Conservation (phyloP, 306 rosid genomes). For the Pyrus betulifolia region DNA sequence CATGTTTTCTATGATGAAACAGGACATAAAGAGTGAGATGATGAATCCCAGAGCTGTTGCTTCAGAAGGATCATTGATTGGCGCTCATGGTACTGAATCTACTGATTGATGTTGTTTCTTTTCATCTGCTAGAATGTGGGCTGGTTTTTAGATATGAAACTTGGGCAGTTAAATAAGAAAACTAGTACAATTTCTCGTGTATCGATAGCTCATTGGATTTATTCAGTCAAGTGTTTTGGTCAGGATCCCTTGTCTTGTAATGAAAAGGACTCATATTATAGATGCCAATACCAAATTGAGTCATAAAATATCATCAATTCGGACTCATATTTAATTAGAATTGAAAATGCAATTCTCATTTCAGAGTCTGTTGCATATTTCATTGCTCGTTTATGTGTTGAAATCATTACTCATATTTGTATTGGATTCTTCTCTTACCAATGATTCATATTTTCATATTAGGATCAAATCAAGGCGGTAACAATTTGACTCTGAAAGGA, state of each 20-base stretch:
- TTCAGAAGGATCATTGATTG: conserved; percentile 39
- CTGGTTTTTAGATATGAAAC: not conserved
- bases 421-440: not conserved
- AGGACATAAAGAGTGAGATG: conserved; percentile 46
- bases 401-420: not conserved
- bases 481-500: conserved; percentile 59
- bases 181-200: not conserved
- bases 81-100: conserved; percentile 34
- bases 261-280: no score
- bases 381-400: not conserved
- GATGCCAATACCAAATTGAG: no score
- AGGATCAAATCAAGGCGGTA: conserved; percentile 55
- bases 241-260: no score
- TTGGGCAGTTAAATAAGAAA: not conserved
- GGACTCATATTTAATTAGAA: not conserved
- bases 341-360: not conserved
- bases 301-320: not conserved
- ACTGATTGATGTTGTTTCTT: conserved; percentile 2
- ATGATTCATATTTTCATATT: conserved; percentile 18
- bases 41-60: conserved; percentile 35
- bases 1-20: conserved; percentile 25
- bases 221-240: not conserved
- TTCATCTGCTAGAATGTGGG: not conserved
- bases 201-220: not conserved
- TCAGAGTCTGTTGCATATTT: not conserved